phyloP scores from a whole-genome alignment of 352 stramenopile species.

The Halophytophthora batemanensis region DNA sequence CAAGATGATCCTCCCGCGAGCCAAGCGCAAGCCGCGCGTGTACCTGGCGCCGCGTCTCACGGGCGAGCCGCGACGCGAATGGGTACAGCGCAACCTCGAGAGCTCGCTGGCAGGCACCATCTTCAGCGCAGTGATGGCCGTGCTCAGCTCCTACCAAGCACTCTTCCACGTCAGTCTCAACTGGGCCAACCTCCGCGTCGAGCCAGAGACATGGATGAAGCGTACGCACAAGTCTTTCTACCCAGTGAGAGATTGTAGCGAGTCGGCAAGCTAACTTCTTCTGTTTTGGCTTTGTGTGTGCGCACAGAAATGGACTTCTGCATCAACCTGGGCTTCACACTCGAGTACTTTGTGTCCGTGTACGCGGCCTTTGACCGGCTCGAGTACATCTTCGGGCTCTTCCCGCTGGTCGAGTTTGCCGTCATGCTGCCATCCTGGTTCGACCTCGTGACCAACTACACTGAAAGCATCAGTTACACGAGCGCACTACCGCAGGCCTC shows the following conservation, averaged over 20 bases:
- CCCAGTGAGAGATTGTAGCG: too few species aligned
- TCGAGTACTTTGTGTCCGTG: slow-evolving; percentile 45
- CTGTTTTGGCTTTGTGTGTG: slow-evolving; percentile 3
- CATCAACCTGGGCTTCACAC: background rate
- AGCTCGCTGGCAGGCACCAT: slow-evolving; percentile 49
- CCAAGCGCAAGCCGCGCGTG: slow-evolving; percentile 29
- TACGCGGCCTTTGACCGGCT: slow-evolving; percentile 65
- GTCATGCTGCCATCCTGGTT: slow-evolving; percentile 67
- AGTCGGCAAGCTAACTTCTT: too few species aligned
- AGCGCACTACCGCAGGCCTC: slow-evolving; percentile 21
- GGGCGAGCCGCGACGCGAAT: slow-evolving; percentile 55
- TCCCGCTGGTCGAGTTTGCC: slow-evolving; percentile 55
- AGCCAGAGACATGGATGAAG: slow-evolving; percentile 36
- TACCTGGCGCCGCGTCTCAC: slow-evolving; percentile 32
- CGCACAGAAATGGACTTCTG: background rate
- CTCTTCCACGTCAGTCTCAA: slow-evolving; percentile 64
- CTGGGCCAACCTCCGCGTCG: slow-evolving; percentile 39
- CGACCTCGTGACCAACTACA: slow-evolving; percentile 21
- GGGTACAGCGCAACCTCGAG: slow-evolving; percentile 73
- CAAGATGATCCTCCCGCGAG: slow-evolving; percentile 8
- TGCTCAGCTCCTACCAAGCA: slow-evolving; percentile 64
- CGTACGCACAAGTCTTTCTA: slow-evolving; percentile 20
- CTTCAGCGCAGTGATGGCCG: slow-evolving; percentile 37
- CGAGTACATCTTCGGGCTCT: slow-evolving; percentile 48
- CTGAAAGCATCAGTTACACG: slow-evolving; percentile 15